These are phyloP conservation scores for Oryza glumipatula DNA, from an alignment of 176 grass and related monocot species.

Conservation along the genomic window DNA sequence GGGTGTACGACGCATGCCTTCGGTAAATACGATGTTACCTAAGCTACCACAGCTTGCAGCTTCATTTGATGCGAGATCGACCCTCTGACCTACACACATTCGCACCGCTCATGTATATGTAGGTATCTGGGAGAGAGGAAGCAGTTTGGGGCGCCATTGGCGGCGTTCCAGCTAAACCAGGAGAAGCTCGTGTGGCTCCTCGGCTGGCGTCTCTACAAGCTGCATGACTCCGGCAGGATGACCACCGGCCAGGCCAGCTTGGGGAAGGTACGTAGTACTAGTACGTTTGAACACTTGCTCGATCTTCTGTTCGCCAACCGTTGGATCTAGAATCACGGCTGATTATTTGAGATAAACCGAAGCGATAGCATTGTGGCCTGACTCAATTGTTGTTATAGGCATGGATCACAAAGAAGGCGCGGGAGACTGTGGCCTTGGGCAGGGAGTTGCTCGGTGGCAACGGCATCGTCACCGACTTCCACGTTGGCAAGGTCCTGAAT, in stretches of 20 bases:
- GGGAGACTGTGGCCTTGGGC: conserved; percentile 62
- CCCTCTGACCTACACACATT: no score
- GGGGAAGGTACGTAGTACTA: conserved; percentile 38
- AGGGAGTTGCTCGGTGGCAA: conserved; percentile 12
- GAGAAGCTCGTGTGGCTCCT: conserved; percentile 64
- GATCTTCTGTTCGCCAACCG: no score
- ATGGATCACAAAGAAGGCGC: conserved; percentile 60
- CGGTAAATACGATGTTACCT: conserved; percentile 6
- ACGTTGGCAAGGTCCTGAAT: conserved; percentile 55
- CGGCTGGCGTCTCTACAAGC: conserved; percentile 57
- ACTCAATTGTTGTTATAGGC: conserved; percentile 30
- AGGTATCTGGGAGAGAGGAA: conserved; percentile 72
- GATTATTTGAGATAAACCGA: no score
- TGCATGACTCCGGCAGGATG: conserved; percentile 51
- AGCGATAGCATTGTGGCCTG: background rate
- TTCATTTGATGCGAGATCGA: background rate
- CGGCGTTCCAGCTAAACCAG: conserved; percentile 63
- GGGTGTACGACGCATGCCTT: conserved; percentile 57
- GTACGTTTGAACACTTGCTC: no score
- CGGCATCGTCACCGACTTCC: conserved; percentile 73
- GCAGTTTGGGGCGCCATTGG: conserved; percentile 63
- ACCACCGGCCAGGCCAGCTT: conserved; percentile 61
- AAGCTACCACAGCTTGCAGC: no score
- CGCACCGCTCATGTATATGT: background rate
- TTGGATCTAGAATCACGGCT: no score